Conservation (phyloP, 176 grass and related monocot species). For the Eleusine coracana region DNA sequence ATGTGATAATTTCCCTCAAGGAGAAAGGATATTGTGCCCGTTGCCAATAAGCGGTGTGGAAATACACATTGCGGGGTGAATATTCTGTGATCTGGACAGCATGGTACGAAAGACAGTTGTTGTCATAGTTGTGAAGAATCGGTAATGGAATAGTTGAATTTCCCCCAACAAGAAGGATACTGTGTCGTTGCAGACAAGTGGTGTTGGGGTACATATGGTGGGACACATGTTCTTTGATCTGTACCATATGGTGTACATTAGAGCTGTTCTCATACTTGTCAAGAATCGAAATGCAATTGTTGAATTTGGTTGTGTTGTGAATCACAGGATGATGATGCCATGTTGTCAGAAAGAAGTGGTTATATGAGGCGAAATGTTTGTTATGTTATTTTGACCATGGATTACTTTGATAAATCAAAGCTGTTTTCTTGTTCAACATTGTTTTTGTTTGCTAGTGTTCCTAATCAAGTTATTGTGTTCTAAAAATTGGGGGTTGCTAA, state of each 20-base stretch:
- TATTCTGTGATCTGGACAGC: too few relatives aligned
- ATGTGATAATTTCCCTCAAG: not conserved
- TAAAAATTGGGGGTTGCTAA: too few relatives aligned
- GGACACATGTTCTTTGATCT: slow-evolving; percentile 23
- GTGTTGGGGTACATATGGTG: not conserved
- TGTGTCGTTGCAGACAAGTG: not conserved
- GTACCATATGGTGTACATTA: slow-evolving; percentile 4
- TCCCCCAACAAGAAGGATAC: not conserved
- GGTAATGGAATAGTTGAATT: not conserved
- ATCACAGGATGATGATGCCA: slow-evolving; percentile 7
- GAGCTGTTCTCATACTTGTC: slow-evolving; percentile 11
- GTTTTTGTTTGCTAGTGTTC: too few relatives aligned
- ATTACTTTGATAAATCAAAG: too few relatives aligned
- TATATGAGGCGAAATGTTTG: not conserved
- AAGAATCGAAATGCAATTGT: slow-evolving; percentile 9
- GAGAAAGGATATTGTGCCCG: not conserved
- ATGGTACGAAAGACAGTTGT: too few relatives aligned
- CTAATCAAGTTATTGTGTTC: too few relatives aligned
- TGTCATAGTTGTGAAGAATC: not conserved
- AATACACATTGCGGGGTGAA: too few relatives aligned
- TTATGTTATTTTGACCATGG: too few relatives aligned
- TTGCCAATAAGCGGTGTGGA: too few relatives aligned
- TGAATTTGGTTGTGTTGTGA: not conserved
- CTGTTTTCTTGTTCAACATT: too few relatives aligned
- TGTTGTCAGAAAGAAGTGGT: not conserved